Conservation (phyloP, 129 eudicot species). For the Artemisia argyi region DNA sequence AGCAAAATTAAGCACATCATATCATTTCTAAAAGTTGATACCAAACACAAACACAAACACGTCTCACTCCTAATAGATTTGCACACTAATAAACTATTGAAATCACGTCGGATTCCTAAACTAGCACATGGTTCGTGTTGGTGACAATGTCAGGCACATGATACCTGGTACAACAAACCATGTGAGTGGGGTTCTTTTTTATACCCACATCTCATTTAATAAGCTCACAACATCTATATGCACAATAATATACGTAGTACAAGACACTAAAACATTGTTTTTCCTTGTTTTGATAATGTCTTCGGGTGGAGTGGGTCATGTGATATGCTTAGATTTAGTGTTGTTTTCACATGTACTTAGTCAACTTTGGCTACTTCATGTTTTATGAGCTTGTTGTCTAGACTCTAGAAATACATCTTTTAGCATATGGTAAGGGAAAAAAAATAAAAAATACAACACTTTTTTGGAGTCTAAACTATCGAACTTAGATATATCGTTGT, state of each 20-base stretch:
- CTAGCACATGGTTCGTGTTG: constrained; percentile 25
- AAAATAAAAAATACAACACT: no score
- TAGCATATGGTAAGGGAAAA: no score
- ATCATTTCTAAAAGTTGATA: no score
- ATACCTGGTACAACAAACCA: constrained; percentile 28
- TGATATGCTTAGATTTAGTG: background rate
- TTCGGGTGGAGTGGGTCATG: constrained; percentile 8
- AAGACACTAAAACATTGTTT: background rate
- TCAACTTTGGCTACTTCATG: background rate
- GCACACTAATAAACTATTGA: constrained; percentile 14
- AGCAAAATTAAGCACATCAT: no score
- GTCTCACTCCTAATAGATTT: background rate
- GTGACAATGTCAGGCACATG: constrained; percentile 28
- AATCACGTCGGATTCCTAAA: constrained; percentile 12
- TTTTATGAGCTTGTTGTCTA: background rate
- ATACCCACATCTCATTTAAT: background rate
- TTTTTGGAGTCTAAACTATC: no score
- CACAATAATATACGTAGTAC: background rate
- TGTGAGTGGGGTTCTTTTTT: constrained; percentile 20
- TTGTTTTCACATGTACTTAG: background rate
- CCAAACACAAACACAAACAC: no score
- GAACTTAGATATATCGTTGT: no score
- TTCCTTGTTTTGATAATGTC: constrained; percentile 10
- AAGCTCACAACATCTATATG: background rate
- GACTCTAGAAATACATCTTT: no score